Evolutionary conservation across 2,329 filamentous ascomycete genomes (phyloP).

Genomic region (Fusarium tjaetaba): DNA sequence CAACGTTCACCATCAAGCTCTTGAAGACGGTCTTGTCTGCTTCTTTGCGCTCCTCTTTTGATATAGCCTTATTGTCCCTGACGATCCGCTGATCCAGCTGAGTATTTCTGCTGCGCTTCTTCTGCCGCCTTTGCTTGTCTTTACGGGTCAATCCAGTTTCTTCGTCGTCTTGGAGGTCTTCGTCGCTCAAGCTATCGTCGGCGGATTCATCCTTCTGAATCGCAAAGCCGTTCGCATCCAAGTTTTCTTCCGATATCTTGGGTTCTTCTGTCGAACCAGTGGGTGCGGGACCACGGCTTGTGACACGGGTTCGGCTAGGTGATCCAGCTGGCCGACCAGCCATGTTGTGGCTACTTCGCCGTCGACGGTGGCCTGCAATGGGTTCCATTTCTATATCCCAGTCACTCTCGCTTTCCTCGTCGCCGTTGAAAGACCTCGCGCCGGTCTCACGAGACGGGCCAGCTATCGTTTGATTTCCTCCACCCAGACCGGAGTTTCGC

Average conservation of each 20-base stretch:
- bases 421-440: constrained; percentile 26
- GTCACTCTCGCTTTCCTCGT: constrained; percentile 50
- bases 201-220: constrained; percentile 47
- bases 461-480: constrained; percentile 27
- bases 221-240: constrained; percentile 40
- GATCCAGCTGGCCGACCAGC: constrained; percentile 45
- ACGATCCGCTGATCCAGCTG: constrained; percentile 76
- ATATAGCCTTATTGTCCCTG: constrained; percentile 63
- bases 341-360: constrained; percentile 60
- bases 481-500: constrained; percentile 7
- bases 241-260: constrained; percentile 59
- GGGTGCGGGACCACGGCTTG: constrained; percentile 32
- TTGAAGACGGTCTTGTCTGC: constrained; percentile 79
- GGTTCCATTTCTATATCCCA: constrained; percentile 67
- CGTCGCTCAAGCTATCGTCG: constrained; percentile 72
- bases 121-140: constrained; percentile 74
- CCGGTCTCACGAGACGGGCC: constrained; percentile 28
- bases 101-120: constrained; percentile 73
- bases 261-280: constrained; percentile 51
- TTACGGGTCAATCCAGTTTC: constrained; percentile 85
- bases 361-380: constrained; percentile 63
- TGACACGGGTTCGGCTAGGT: constrained; percentile 42
- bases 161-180: constrained; percentile 84
- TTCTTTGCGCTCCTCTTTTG: constrained; percentile 77
- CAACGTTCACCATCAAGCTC: constrained; percentile 76